A percentile compares a stretch with the other conserved stretches of the same genome.
Evolutionary conservation across 2,329 filamentous ascomycete species (phyloP).

Genomic region (Blastomyces parvus): DNA sequence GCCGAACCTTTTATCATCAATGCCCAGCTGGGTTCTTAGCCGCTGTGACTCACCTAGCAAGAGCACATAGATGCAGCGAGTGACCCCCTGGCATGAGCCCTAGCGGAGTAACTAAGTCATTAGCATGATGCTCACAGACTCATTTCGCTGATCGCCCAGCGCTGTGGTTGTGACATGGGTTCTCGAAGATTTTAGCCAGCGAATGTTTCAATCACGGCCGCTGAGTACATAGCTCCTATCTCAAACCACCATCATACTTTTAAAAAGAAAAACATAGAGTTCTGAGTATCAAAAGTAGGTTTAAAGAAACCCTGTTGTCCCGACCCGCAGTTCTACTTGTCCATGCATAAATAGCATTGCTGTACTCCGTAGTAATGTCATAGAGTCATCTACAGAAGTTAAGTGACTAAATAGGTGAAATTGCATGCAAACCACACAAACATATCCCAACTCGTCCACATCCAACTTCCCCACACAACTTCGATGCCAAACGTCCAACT

Average conservation of each 20-base stretch:
- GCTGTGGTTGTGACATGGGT: background rate
- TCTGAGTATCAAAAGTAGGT: no score
- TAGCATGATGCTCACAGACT: no score
- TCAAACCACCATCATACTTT: no score
- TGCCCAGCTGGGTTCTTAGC: background rate
- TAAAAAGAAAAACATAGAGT: no score
- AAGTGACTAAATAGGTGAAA: no score
- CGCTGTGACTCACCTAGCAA: background rate
- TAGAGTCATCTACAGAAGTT: no score
- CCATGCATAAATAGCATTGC: background rate
- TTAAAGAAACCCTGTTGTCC: no score
- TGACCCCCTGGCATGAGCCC: background rate
- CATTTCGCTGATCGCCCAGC: background rate
- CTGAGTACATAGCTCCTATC: background rate
- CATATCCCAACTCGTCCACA: background rate
- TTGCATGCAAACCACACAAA: conserved; percentile 1
- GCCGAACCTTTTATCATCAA: background rate
- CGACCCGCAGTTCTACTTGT: no score
- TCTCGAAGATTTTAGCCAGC: background rate
- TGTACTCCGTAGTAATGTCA: no score
- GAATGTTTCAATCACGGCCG: background rate
- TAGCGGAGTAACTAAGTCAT: background rate
- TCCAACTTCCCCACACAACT: background rate
- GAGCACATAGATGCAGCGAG: background rate
- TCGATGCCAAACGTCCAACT: background rate